Base-by-base conservation (phyloP, 768 basidiomycete species). In the Terana coerulea region DNA sequence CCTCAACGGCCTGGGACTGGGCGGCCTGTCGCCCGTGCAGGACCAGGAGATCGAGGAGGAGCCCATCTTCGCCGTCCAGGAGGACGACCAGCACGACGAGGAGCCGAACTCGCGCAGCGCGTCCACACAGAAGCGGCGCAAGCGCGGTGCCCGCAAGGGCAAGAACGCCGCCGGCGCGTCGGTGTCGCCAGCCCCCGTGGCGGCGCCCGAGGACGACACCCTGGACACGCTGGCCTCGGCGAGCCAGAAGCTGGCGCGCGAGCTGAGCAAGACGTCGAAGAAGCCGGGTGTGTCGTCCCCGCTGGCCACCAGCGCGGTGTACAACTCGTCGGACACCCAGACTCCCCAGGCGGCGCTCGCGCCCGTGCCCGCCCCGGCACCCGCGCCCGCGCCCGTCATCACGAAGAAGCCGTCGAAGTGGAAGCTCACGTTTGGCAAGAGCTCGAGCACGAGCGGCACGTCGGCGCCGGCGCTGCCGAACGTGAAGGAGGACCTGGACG, bases 341-440 rank as follows among this genome's bases (percentile, higher is more conserved):
- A 31, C 42, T 28, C n/a, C n/a, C n/a, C 31, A n/a, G 21, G 30
- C 25, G 26, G 25, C 50, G 5, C 31, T 14, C 19, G 19, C 29
- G 17, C 11, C 39, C 25, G 19, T n/a, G 3, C 54, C 44, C n/a
- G 34, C 41, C 15, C 39, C 46, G 10, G 25, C 10, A 21, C 54
- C 25, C 61, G 55, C 34, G 31, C 61, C 40, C 35, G 56, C 21
- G 14, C 58, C 51, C 8, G 6, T 19, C 5, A 72, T 77, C 57
- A 58, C 67, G 51, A 92, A 91, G 75, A 92, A 92, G 74, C 75
- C 87, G 47, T 90, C 86, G n/a, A 90, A 84, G 62, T 86, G 92
- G 89, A 89, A 86, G 69, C 74, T 89, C 60, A 75, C 83, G 59
- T 87, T 91, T 67, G 75, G 88, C 55, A 84, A 81, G 71, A 73